phyloP scores from a whole-genome alignment of 2,329 filamentous ascomycete genomes.

The Colletotrichum eleusines region DNA sequence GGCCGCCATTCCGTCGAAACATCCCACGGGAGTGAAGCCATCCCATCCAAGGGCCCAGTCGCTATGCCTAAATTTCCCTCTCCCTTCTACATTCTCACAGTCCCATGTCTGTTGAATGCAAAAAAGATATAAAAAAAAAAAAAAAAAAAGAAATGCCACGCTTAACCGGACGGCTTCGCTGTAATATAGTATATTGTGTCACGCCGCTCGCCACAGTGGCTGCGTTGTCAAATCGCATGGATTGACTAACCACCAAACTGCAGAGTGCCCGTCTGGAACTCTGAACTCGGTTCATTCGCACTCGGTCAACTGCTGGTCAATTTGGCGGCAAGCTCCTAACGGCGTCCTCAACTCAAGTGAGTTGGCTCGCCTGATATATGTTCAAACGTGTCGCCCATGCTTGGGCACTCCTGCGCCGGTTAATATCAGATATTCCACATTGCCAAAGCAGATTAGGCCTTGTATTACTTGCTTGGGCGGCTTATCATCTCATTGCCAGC shows the following conservation, averaged over 20 bases:
- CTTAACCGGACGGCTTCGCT: slow-evolving; percentile 1
- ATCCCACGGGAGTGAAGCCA: slow-evolving; percentile 15
- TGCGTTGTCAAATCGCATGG: not conserved
- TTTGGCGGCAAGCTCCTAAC: not conserved
- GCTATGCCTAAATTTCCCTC: not conserved
- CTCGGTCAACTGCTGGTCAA: slow-evolving; percentile 10
- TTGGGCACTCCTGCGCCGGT: not conserved
- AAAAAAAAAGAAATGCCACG: slow-evolving; percentile 8
- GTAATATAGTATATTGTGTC: not conserved
- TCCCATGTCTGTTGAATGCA: slow-evolving; percentile 8
- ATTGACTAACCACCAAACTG: slow-evolving; percentile 12
- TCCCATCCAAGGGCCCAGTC: slow-evolving; percentile 33
- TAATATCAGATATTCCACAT: slow-evolving; percentile 27
- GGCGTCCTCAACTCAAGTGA: not conserved
- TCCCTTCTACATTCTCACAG: not conserved
- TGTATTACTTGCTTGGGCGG: not conserved
- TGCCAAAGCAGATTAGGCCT: not conserved
- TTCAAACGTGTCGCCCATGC: not conserved
- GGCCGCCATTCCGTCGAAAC: slow-evolving; percentile 35
- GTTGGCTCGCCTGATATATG: slow-evolving; percentile 19
- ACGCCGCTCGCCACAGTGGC: slow-evolving; percentile 18
- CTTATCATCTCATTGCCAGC: not conserved
- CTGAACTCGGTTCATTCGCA: slow-evolving; percentile 11
- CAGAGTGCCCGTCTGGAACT: slow-evolving; percentile 1
- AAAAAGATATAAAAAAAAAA: slow-evolving; percentile 24